Evolutionary conservation across 805 yeast genomes (phyloP).

Genomic region (Limtongia smithiae): DNA sequence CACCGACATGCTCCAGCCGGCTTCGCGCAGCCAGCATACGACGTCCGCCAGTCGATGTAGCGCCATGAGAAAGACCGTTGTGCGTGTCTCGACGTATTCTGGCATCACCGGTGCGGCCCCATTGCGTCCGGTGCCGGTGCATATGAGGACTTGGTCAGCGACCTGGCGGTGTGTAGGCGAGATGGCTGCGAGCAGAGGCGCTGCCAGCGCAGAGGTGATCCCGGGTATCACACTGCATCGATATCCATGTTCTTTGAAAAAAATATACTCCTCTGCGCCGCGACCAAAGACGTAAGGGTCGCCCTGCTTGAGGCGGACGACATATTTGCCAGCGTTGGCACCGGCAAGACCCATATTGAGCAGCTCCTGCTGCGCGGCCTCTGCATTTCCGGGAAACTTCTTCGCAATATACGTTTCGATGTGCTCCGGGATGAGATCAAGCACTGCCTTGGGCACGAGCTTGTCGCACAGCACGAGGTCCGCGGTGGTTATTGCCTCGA

Average conservation of each 20-base stretch:
- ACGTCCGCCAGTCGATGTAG: slow-evolving; percentile 59
- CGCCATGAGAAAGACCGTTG: slow-evolving; percentile 87
- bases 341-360: slow-evolving; percentile 67
- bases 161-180: slow-evolving; percentile 92
- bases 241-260: slow-evolving; percentile 64
- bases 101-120: slow-evolving; percentile 81
- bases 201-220: slow-evolving; percentile 81
- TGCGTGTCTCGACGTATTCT: slow-evolving; percentile 63
- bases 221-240: slow-evolving; percentile 80
- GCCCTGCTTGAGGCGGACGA: slow-evolving; percentile 90
- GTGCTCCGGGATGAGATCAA: slow-evolving; percentile 71
- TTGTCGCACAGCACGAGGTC: slow-evolving; percentile 87
- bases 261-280: slow-evolving; percentile 87
- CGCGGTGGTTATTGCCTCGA: slow-evolving; percentile 73
- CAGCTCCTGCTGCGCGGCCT: slow-evolving; percentile 83
- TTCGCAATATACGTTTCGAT: slow-evolving; percentile 82
- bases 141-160: slow-evolving; percentile 85
- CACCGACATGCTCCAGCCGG: slow-evolving; percentile 63
- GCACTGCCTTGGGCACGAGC: slow-evolving; percentile 82
- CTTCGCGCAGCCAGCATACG: slow-evolving; percentile 44
- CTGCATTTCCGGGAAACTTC: slow-evolving; percentile 96
- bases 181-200: slow-evolving; percentile 75
- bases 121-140: slow-evolving; percentile 91
- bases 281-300: slow-evolving; percentile 96
- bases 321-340: slow-evolving; percentile 62